These are phyloP conservation scores for Aspergillus tubingensis DNA, from an alignment of 2,329 filamentous ascomycete species.

Conservation along the genomic window DNA sequence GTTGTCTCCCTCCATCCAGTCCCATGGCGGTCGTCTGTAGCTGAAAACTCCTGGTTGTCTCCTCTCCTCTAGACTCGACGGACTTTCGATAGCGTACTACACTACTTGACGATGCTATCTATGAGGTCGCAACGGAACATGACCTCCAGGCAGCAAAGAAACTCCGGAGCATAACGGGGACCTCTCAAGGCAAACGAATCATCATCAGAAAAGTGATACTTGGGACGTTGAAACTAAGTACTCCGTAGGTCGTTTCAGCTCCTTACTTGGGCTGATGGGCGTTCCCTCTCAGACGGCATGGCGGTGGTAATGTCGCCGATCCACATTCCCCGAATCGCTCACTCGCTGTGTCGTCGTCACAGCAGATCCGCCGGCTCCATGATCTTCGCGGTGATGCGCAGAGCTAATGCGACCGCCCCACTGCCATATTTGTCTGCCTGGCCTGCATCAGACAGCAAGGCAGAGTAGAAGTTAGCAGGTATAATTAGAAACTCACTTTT, in stretches of 20 bases:
- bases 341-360: neutral
- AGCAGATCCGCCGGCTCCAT: neutral
- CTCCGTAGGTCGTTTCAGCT: neutral
- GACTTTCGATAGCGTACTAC: too few species aligned
- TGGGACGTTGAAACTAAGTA: neutral
- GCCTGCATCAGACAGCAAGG: neutral
- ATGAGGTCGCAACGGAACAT: too few species aligned
- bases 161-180: neutral
- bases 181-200: neutral
- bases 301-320: slow-evolving; percentile 2
- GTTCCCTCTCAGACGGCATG: slow-evolving; percentile 1
- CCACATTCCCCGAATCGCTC: neutral
- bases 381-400: neutral
- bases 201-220: neutral
- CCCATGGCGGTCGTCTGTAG: too few species aligned
- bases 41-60: too few species aligned
- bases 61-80: too few species aligned
- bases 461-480: too few species aligned
- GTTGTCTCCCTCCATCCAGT: too few species aligned
- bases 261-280: slow-evolving; percentile 8
- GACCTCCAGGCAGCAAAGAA: too few species aligned
- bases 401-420: slow-evolving; percentile 5
- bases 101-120: too few species aligned
- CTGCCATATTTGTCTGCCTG: slow-evolving; percentile 1
- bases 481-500: too few species aligned